These are phyloP conservation scores for Pseudonitzschia delicatissima DNA, from an alignment of 108 stramenopile species.

Conservation along the genomic window DNA sequence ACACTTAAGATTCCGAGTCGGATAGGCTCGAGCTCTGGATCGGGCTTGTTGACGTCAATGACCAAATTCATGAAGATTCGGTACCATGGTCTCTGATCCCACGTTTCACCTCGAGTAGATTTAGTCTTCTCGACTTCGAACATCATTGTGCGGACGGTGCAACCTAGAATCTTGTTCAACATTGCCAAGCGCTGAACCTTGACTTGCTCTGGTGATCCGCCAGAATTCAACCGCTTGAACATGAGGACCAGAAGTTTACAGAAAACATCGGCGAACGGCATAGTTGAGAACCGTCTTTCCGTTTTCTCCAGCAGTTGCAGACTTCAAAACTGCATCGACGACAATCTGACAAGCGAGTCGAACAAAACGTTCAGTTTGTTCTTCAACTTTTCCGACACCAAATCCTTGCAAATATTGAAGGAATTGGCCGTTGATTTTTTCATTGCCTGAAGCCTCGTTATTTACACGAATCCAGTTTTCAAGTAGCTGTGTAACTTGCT, in stretches of 20 bases:
- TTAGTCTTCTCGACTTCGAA: slow-evolving; percentile 59
- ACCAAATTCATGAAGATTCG: slow-evolving; percentile 92
- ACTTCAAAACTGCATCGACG: slow-evolving; percentile 82
- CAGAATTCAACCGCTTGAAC: slow-evolving; percentile 78
- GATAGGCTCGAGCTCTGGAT: slow-evolving; percentile 71
- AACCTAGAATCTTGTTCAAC: slow-evolving; percentile 91
- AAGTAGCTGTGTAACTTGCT: slow-evolving; percentile 88
- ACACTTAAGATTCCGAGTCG: slow-evolving; percentile 78
- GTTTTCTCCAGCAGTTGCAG: slow-evolving; percentile 31
- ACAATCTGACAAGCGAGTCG: slow-evolving; percentile 89
- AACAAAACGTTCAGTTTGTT: slow-evolving; percentile 93
- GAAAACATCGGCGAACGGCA: slow-evolving; percentile 90
- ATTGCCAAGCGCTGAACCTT: slow-evolving; percentile 69
- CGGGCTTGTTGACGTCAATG: slow-evolving; percentile 89
- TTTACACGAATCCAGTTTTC: slow-evolving; percentile 96
- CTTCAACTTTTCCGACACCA: slow-evolving; percentile 90
- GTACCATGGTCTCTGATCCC: slow-evolving; percentile 99
- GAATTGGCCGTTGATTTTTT: slow-evolving; percentile 87
- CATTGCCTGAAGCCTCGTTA: slow-evolving; percentile 76
- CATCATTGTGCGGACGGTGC: slow-evolving; percentile 78
- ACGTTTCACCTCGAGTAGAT: slow-evolving; percentile 14
- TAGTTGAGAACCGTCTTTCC: slow-evolving; percentile 63
- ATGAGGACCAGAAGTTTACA: slow-evolving; percentile 88
- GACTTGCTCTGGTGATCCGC: slow-evolving; percentile 58
- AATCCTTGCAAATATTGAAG: slow-evolving; percentile 87